Conservation (phyloP, 306 rosid genomes). For the Pterocarpus santalinus region DNA sequence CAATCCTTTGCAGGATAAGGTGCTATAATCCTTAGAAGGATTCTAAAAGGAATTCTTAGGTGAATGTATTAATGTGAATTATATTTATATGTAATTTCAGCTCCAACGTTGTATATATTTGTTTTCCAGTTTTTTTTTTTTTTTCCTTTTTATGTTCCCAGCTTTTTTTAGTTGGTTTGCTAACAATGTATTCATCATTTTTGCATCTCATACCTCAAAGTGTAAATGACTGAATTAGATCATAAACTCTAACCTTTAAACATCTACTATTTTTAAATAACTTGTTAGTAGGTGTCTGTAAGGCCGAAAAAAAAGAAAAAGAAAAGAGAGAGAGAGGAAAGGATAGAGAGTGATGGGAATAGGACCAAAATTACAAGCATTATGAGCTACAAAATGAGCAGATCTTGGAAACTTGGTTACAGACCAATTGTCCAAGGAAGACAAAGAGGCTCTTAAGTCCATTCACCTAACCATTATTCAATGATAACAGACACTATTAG, state of each 20-base stretch:
- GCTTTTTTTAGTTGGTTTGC: no score
- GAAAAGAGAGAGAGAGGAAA: no score
- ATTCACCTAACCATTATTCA: conserved; percentile 10
- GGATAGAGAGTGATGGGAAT: not conserved
- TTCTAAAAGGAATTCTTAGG: conserved; percentile 20
- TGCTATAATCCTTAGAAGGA: conserved; percentile 24
- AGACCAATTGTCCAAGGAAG: not conserved
- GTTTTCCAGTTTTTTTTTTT: not conserved
- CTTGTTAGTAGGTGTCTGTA: no score
- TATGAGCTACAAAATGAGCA: not conserved
- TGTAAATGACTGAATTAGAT: conserved; percentile 10
- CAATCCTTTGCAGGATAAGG: conserved; percentile 10
- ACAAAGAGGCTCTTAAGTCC: not conserved
- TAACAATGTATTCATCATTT: not conserved
- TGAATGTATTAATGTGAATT: conserved; percentile 23
- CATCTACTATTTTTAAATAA: not conserved
- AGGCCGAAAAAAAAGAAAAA: no score
- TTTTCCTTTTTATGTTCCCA: no score
- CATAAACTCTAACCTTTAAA: conserved; percentile 2
- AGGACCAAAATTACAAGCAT: conserved; percentile 5
- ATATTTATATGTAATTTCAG: conserved; percentile 10
- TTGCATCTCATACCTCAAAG: not conserved
- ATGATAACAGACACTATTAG: not conserved
- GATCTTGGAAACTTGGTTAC: not conserved
- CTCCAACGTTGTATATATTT: not conserved